Base-by-base conservation (phyloP, 768 basidiomycete species). In the Sporobolomyces phaffii region DNA sequence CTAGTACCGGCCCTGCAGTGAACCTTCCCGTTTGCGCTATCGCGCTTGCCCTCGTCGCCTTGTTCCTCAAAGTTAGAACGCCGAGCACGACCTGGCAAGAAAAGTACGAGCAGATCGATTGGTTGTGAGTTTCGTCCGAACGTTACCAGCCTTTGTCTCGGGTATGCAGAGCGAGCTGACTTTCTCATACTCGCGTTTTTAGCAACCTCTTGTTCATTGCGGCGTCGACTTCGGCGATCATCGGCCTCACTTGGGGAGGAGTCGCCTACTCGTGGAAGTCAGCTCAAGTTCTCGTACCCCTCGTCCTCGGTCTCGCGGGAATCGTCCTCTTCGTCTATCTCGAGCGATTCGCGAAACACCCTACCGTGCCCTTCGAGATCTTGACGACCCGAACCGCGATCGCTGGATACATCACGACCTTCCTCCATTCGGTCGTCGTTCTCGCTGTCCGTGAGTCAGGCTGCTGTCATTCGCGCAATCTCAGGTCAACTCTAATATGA, bases 241-340 rank as follows among this genome's bases (percentile, higher is more conserved):
- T 83, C 45, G 82, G 74, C 0, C 73, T 85, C 15, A 83, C 81
- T 1, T 83, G 80, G 80, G 83, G 79, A 22, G 83, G 84, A 3
- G 74, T 79, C 29, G 68, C 72, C 0, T 81, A 79, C 62, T 57
- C 80, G 0, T 85, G 84, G 83, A 66, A 62, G 7, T 80, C 80
- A 0, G 74, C 72, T 14, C 69, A 65, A 77, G 38, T 81, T 78
- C 18, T 79, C 76, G 77, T 77, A 3, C 81, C 83, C 0, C 75
- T 84, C 3, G 15, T 82, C 78, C 22, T 83, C 82, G 72, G 84
- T 79, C 40, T 83, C 74, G 63, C 84, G 81, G 71, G 86, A 82
- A 80, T 88, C 83, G 64, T 81, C 83, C n/a, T 82, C 84, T 75
- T 81, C 67, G 29, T 84, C 6, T 34, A 74, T 3, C 81, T 87